Conservation (phyloP, 345 rosid species). For the Lepidium didymum region DNA sequence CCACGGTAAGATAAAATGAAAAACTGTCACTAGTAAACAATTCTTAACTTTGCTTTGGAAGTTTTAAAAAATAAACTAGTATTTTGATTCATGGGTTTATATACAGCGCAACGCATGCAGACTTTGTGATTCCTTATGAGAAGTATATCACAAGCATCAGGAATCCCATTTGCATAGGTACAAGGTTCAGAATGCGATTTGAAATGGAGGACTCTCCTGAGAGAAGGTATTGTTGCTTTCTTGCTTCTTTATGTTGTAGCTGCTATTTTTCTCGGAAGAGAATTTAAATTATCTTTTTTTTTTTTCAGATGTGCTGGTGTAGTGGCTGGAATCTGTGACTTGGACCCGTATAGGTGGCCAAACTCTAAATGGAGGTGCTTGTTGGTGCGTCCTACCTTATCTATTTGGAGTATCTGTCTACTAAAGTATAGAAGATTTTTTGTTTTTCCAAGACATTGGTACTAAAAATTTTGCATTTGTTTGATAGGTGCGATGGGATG, state of each 20-base stretch:
- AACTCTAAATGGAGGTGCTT: conserved; percentile 93
- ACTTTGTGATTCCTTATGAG: conserved; percentile 69
- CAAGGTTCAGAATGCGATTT: conserved; percentile 76
- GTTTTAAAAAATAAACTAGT: neutral
- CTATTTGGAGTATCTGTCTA: neutral
- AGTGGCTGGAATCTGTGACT: conserved; percentile 58
- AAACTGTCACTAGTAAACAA: neutral
- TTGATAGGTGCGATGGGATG: conserved; percentile 86
- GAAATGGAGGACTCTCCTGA: conserved; percentile 84
- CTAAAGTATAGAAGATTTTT: neutral
- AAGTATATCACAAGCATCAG: conserved; percentile 62
- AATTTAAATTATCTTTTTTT: neutral
- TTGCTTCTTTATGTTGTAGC: conserved; percentile 2
- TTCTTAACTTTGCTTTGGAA: neutral
- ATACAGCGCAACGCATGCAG: conserved; percentile 74
- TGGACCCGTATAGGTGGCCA: conserved; percentile 83
- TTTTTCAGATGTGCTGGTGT: conserved; percentile 63
- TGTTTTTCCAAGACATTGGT: neutral
- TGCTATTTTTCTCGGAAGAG: neutral
- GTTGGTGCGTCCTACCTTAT: conserved; percentile 41
- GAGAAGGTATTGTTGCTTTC: conserved; percentile 48
- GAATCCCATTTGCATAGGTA: conserved; percentile 50
- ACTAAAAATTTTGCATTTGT: neutral
- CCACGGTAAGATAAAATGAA: conserved; percentile 55
- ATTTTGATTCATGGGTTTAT: conserved; percentile 6